Base-by-base conservation (phyloP, 495 filamentous ascomycete genomes). In the Aspergillus avenaceus region DNA sequence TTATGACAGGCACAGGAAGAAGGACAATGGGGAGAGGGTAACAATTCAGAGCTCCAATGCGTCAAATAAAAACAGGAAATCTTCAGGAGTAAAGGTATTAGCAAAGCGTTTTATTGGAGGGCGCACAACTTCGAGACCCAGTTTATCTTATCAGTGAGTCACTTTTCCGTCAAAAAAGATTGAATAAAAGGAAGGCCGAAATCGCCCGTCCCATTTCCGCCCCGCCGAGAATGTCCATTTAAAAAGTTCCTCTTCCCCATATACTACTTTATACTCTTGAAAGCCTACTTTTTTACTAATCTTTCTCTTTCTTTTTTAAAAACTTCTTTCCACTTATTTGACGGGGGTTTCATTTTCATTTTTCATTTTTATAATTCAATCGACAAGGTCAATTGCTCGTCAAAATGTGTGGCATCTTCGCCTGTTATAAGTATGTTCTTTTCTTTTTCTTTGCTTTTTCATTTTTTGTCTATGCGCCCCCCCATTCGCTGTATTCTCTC, bases 351-450 rank as follows among this genome's bases (percentile, higher is more conserved):
- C n/a, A n/a, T n/a, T n/a, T n/a, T n/a, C n/a, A n/a, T n/a, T n/a
- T n/a, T n/a, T n/a, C n/a, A n/a, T n/a, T n/a, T n/a, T n/a, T n/a
- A n/a, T n/a, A n/a, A n/a, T n/a, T n/a, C n/a, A n/a, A n/a, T n/a
- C n/a, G n/a, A n/a, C n/a, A n/a, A n/a, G n/a, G 38, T 55, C 60
- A 62, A 63, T 67, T 63, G 61, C 58, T 54, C 38, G 34, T 55
- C 65, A 71, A 54, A 50, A 80, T 80, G 77, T 80, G 77, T 72
- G 93, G 93, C 67, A 97, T 98, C 62, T 96, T 97, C 67, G 91
- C 91, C 60, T 96, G 91, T 70, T 88, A 97, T 72, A 77, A 80
- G 90, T 93, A 74, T 69, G 88, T 69, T 41, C 48, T 44, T n/a
- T 31, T 36, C 16, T 53, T 54, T 45, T 47, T 27, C 43, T 36